phyloP scores from a whole-genome alignment of 192 early-diverging fungal genomes.

The Lobulomyces angularis region DNA sequence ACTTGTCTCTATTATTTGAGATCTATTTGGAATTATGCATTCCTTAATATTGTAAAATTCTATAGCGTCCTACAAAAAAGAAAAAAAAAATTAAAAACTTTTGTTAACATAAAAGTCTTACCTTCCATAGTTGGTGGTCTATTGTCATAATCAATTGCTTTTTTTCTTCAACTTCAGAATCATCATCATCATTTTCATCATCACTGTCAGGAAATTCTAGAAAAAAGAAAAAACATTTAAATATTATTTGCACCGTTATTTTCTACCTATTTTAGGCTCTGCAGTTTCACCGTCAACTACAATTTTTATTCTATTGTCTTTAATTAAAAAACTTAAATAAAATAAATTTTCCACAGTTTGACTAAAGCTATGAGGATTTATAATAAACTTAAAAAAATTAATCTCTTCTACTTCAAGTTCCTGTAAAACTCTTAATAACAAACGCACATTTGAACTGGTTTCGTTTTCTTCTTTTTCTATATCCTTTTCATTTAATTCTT shows the following conservation, averaged over 20 bases:
- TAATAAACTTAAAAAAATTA: slow-evolving; percentile 66
- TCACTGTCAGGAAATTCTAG: no score
- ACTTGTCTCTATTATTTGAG: no score
- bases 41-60: no score
- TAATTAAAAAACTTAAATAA: slow-evolving; percentile 88
- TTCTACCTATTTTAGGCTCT: slow-evolving; percentile 43
- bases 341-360: slow-evolving; percentile 97
- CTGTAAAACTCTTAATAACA: slow-evolving; percentile 48
- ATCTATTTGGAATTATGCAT: no score
- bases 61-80: no score
- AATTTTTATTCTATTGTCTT: slow-evolving; percentile 68
- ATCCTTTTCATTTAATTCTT: slow-evolving; percentile 50
- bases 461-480: slow-evolving; percentile 73
- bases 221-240: no score
- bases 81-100: background rate
- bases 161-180: no score
- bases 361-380: slow-evolving; percentile 79
- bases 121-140: no score
- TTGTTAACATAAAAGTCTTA: no score
- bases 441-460: slow-evolving; percentile 67
- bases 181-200: no score
- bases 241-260: no score
- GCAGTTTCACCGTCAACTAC: slow-evolving; percentile 53
- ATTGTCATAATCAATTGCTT: no score
- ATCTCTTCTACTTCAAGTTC: slow-evolving; percentile 27